Percentiles rank a stretch among this genome's conserved stretches.
Evolutionary conservation across 2,329 filamentous ascomycete species (phyloP).

Genomic region (Bipolaris cookei): DNA sequence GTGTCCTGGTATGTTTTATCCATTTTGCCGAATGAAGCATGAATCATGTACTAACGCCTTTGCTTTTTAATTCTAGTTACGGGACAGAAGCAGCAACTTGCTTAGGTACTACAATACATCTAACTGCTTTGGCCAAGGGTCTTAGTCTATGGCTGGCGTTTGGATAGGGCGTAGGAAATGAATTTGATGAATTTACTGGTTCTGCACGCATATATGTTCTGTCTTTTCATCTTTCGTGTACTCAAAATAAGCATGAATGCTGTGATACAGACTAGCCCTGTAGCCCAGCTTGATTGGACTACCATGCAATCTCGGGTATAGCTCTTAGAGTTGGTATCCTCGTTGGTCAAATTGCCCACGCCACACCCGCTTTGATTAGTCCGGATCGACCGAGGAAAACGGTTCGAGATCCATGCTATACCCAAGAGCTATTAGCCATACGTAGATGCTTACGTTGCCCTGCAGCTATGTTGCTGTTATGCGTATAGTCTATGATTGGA

Average conservation of each 20-base stretch:
- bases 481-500: too few relatives aligned
- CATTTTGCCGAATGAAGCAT: not conserved
- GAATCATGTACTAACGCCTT: not conserved
- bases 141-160: not conserved
- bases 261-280: too few relatives aligned
- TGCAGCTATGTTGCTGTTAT: not conserved
- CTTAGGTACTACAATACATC: slow-evolving; percentile 7
- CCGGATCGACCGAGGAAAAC: too few relatives aligned
- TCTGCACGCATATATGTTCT: not conserved
- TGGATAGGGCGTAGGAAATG: not conserved
- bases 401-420: too few relatives aligned
- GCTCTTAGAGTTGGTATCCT: too few relatives aligned
- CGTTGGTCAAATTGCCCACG: too few relatives aligned
- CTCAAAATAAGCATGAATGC: too few relatives aligned
- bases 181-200: not conserved
- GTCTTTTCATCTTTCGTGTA: too few relatives aligned
- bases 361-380: too few relatives aligned
- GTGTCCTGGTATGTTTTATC: slow-evolving; percentile 42
- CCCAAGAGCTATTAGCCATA: not conserved
- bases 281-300: too few relatives aligned
- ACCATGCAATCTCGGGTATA: too few relatives aligned
- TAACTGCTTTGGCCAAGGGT: not conserved
- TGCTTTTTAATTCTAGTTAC: slow-evolving; percentile 31
- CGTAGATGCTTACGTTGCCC: not conserved
- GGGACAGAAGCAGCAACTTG: slow-evolving; percentile 38